Evolutionary conservation across 345 rosid genomes (phyloP).

Genomic region (Eutrema yunnanense): DNA sequence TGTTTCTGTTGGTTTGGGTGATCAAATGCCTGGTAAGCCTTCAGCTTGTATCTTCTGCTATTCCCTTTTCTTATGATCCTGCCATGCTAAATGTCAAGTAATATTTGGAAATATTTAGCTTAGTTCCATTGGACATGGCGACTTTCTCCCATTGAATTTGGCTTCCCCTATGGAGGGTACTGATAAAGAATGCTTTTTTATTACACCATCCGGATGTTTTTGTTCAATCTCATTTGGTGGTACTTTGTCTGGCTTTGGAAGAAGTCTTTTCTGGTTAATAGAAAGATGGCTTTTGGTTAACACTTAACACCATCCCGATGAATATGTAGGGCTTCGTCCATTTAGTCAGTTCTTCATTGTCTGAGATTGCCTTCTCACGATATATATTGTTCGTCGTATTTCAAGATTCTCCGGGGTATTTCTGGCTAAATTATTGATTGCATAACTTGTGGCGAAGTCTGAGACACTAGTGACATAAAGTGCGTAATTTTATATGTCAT

Average conservation of each 20-base stretch:
- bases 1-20: slow-evolving; percentile 83
- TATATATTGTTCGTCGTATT: not conserved
- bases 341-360: not conserved
- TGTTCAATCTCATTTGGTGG: not conserved
- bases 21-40: slow-evolving; percentile 85
- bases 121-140: not conserved
- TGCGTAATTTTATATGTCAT: not conserved
- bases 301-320: not conserved
- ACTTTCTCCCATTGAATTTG: not conserved
- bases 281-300: not conserved
- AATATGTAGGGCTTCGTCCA: not conserved
- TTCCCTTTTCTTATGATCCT: not conserved
- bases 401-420: not conserved
- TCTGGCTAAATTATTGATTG: not conserved
- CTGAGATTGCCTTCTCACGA: not conserved
- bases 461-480: not conserved
- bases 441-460: not conserved
- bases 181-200: not conserved
- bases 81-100: not conserved
- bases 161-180: not conserved
- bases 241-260: not conserved
- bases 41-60: not conserved
- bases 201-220: not conserved
- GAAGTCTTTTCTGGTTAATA: not conserved
- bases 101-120: not conserved